phyloP scores from a whole-genome alignment of 208 protist genomes.

The Crithidia brevicula region DNA sequence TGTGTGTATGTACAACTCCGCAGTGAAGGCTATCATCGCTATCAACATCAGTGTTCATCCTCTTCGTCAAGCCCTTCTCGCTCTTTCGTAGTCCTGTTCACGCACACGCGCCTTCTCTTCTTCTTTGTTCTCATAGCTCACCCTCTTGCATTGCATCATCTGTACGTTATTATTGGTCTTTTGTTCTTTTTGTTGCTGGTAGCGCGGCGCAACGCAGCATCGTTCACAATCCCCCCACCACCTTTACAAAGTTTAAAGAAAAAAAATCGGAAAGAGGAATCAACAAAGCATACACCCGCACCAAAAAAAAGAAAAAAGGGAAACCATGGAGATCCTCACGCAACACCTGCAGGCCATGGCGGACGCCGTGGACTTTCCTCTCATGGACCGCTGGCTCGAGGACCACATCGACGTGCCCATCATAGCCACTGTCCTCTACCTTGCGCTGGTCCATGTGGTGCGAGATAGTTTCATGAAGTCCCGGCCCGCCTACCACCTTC shows the following conservation, averaged over 20 bases:
- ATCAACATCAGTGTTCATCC: too few species aligned
- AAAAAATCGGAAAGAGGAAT: not conserved
- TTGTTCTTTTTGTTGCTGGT: too few species aligned
- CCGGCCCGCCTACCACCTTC: constrained; percentile 62
- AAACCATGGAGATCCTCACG: constrained; percentile 34
- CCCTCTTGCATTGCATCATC: too few species aligned
- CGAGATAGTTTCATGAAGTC: constrained; percentile 42
- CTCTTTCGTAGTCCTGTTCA: not conserved
- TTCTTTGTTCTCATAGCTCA: not conserved
- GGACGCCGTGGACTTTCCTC: constrained; percentile 27
- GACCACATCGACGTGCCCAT: constrained; percentile 55
- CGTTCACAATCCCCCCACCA: not conserved
- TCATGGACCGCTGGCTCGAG: constrained; percentile 34
- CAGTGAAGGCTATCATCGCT: not conserved
- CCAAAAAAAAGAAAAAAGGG: constrained; percentile 4
- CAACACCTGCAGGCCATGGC: constrained; percentile 28
- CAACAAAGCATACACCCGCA: not conserved
- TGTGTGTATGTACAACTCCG: not conserved
- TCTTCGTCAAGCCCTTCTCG: too few species aligned
- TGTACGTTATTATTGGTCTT: too few species aligned
- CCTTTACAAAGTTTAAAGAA: not conserved
- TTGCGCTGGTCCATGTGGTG: constrained; percentile 43
- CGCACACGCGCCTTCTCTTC: constrained; percentile 1
- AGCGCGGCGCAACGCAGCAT: not conserved
- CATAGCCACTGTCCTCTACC: constrained; percentile 40